Conservation (phyloP, 2,329 filamentous ascomycete species). For the Penicillium expansum region DNA sequence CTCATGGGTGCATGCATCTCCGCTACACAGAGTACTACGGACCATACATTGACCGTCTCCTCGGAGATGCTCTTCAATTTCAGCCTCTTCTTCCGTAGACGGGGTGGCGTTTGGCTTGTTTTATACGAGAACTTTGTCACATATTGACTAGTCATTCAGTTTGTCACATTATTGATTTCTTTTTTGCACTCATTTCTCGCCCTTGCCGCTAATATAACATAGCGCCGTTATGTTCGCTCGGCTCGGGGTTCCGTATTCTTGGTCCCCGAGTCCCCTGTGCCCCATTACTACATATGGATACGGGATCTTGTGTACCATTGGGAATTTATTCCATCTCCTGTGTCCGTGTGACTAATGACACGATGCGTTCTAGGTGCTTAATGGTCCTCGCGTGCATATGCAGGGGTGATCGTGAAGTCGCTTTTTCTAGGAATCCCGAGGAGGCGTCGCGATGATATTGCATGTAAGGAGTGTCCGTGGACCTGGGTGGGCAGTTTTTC, state of each 20-base stretch:
- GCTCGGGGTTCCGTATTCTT: background rate
- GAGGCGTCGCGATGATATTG: too few relatives aligned
- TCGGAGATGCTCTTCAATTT: background rate
- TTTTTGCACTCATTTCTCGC: background rate
- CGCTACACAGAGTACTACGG: background rate
- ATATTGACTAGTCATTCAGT: background rate
- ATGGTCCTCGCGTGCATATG: background rate
- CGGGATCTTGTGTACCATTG: background rate
- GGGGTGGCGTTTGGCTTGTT: background rate
- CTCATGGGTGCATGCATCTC: background rate
- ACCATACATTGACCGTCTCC: background rate
- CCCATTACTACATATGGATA: background rate
- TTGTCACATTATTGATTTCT: background rate
- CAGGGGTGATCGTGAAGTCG: background rate
- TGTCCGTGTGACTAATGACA: background rate
- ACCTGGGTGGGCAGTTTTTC: background rate
- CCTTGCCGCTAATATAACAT: slow-evolving; percentile 1
- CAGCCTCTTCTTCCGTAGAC: slow-evolving; percentile 2
- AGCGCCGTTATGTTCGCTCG: background rate
- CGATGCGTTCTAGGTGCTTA: background rate
- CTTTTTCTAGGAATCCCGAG: background rate
- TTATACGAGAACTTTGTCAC: background rate
- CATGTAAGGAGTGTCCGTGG: background rate
- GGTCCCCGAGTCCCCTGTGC: background rate
- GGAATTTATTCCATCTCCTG: background rate